Conservation (phyloP, 176 grass and related monocot genomes). For the Dactylis glomerata region DNA sequence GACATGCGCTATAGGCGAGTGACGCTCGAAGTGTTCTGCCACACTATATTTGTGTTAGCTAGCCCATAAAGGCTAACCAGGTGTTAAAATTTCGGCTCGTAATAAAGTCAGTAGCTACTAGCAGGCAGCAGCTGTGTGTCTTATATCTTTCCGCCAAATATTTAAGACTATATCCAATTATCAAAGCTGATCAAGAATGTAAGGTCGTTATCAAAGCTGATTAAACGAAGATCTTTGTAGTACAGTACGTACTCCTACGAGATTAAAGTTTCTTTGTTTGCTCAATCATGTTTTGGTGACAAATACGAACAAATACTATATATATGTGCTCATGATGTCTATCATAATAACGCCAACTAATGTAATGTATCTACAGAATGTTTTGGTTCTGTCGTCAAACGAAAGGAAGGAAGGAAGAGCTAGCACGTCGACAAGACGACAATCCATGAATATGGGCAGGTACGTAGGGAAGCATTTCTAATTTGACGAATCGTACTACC, state of each 20-base stretch:
- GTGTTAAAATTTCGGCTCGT: background rate
- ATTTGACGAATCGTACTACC: background rate
- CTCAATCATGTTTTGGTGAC: background rate
- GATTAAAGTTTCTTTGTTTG: background rate
- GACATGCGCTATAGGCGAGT: background rate
- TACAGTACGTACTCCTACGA: too few relatives aligned
- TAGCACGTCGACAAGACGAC: background rate
- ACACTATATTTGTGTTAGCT: background rate
- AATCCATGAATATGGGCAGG: background rate
- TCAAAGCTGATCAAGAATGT: background rate
- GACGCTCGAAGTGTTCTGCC: background rate
- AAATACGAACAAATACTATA: too few relatives aligned
- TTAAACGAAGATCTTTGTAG: background rate
- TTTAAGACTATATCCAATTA: background rate
- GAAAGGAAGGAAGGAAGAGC: background rate
- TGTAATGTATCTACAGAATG: slow-evolving; percentile 18
- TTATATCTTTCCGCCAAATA: slow-evolving; percentile 2
- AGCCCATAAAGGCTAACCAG: background rate
- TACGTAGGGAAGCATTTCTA: background rate
- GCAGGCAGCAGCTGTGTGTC: background rate
- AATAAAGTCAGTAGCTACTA: background rate
- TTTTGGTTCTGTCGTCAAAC: slow-evolving; percentile 26
- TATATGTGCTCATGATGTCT: background rate
- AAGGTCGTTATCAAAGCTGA: background rate
- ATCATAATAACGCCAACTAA: background rate